phyloP scores from a whole-genome alignment of 78 protist species.

The Dictyostelium citrinum region DNA sequence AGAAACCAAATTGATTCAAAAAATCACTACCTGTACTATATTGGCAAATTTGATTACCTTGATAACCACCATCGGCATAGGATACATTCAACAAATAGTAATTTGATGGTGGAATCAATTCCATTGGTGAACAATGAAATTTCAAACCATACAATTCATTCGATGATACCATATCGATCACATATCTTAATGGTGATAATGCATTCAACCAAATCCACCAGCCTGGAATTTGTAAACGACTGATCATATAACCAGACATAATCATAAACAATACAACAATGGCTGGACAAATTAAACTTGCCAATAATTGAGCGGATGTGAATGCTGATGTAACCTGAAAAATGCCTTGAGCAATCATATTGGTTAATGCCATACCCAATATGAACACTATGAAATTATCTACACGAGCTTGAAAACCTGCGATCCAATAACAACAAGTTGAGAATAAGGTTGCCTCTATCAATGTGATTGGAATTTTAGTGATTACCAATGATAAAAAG shows the following conservation, averaged over 20 bases:
- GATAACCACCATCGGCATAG: background rate
- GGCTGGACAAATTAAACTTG: slow-evolving; percentile 58
- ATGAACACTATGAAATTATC: slow-evolving; percentile 35
- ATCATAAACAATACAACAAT: slow-evolving; percentile 54
- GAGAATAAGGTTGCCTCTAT: slow-evolving; percentile 49
- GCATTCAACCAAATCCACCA: slow-evolving; percentile 70
- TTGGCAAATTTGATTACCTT: slow-evolving; percentile 28
- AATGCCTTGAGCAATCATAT: slow-evolving; percentile 55
- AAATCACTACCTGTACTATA: background rate
- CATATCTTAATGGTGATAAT: slow-evolving; percentile 33
- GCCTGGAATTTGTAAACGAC: slow-evolving; percentile 19
- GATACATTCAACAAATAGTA: background rate
- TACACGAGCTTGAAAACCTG: slow-evolving; percentile 66
- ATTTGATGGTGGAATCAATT: slow-evolving; percentile 37
- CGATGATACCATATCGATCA: slow-evolving; percentile 29
- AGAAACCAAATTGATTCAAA: slow-evolving; percentile 30
- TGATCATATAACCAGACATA: slow-evolving; percentile 63
- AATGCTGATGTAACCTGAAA: slow-evolving; percentile 36
- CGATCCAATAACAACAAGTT: slow-evolving; percentile 56
- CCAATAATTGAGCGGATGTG: slow-evolving; percentile 8
- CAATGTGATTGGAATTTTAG: slow-evolving; percentile 43
- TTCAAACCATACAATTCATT: slow-evolving; percentile 37
- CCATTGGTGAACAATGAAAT: slow-evolving; percentile 49
- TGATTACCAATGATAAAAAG: slow-evolving; percentile 51
- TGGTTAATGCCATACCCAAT: slow-evolving; percentile 37